Conservation (phyloP, 2,329 filamentous ascomycete species). For the Arthroderma uncinatum region DNA sequence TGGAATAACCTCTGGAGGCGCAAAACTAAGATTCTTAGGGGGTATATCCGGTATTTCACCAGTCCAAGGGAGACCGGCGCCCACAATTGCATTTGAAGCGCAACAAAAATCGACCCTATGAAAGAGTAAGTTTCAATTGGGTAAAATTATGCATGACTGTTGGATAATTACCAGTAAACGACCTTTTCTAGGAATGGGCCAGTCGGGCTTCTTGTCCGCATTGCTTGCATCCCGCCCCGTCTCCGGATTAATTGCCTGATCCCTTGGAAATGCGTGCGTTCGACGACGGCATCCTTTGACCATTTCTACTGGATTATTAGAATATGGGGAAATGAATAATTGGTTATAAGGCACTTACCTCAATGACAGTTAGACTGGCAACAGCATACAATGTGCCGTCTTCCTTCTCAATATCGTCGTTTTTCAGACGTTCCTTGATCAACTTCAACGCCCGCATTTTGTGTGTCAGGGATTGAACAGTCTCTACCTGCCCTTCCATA, state of each 20-base stretch:
- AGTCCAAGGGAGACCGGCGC: slow-evolving; percentile 24
- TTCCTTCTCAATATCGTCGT: slow-evolving; percentile 18
- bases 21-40: slow-evolving; percentile 19
- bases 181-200: slow-evolving; percentile 24
- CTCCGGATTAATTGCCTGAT: slow-evolving; percentile 21
- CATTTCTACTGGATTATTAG: slow-evolving; percentile 22
- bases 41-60: slow-evolving; percentile 18
- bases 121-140: neutral
- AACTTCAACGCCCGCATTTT: slow-evolving; percentile 25
- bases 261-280: slow-evolving; percentile 24
- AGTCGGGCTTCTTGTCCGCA: slow-evolving; percentile 19
- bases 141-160: neutral
- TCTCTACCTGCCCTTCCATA: slow-evolving; percentile 23
- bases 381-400: slow-evolving; percentile 25
- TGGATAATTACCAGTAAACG: slow-evolving; percentile 23
- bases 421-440: slow-evolving; percentile 23
- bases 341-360: slow-evolving; percentile 18
- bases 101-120: slow-evolving; percentile 26
- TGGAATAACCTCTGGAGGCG: slow-evolving; percentile 17
- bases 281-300: slow-evolving; percentile 24
- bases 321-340: neutral
- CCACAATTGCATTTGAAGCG: slow-evolving; percentile 23
- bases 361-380: slow-evolving; percentile 26
- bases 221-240: slow-evolving; percentile 23
- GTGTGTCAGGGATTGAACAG: slow-evolving; percentile 25